A percentile compares a stretch with the other conserved stretches of the same genome.
Evolutionary conservation across 2,329 filamentous ascomycete species (phyloP).

Genomic region (Trichophaea hybrida): DNA sequence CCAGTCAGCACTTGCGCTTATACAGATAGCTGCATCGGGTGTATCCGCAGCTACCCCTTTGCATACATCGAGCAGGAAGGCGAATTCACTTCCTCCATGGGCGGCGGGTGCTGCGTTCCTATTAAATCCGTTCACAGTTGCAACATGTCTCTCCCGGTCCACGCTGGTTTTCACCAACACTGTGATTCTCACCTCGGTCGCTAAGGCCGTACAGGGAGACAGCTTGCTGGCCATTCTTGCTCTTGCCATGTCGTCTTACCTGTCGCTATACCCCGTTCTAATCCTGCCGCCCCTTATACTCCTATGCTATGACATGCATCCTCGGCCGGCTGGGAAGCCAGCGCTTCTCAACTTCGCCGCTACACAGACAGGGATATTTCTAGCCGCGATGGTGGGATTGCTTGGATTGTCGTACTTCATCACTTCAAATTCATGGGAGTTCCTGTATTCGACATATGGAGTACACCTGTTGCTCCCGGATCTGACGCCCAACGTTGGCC

Average conservation of each 20-base stretch:
- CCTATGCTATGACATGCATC: constrained; percentile 54
- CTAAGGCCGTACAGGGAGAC: constrained; percentile 62
- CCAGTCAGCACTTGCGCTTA: constrained; percentile 64
- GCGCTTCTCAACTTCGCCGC: constrained; percentile 38
- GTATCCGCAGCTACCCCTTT: constrained; percentile 59
- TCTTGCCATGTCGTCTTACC: constrained; percentile 72
- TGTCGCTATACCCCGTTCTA: constrained; percentile 81
- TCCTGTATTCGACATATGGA: constrained; percentile 77
- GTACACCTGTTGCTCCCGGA: constrained; percentile 84
- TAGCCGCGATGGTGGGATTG: constrained; percentile 44
- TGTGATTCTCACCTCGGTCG: constrained; percentile 70
- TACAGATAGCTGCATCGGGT: constrained; percentile 65
- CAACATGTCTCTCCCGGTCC: constrained; percentile 77
- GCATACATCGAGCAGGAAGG: constrained; percentile 64
- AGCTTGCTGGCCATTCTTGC: constrained; percentile 62
- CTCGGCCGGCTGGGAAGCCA: constrained; percentile 33
- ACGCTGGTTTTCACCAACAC: constrained; percentile 80
- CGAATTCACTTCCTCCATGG: constrained; percentile 58
- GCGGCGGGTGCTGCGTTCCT: constrained; percentile 76
- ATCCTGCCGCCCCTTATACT: constrained; percentile 70
- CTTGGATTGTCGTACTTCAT: constrained; percentile 57
- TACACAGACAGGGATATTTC: constrained; percentile 41
- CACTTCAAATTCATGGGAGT: constrained; percentile 70
- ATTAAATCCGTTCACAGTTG: constrained; percentile 87
- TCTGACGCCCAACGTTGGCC: constrained; percentile 80